These are phyloP conservation scores for Haematococcus sp. DNA, from an alignment of 139 green algal genomes.

Conservation along the genomic window DNA sequence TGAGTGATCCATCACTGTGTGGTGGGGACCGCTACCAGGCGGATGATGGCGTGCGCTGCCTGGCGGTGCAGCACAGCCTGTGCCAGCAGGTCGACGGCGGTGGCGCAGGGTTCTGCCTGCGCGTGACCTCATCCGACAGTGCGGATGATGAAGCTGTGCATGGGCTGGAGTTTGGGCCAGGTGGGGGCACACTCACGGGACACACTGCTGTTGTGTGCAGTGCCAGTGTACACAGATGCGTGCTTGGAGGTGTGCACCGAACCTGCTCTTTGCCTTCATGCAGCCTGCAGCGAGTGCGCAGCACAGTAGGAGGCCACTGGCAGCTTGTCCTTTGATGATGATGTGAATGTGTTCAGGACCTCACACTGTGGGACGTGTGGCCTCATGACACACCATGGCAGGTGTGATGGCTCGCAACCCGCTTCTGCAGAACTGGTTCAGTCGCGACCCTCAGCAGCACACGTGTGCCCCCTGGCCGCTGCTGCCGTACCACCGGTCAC, in stretches of 20 bases:
- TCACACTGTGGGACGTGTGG: too few species aligned
- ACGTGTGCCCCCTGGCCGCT: not conserved
- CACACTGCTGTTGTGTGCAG: too few species aligned
- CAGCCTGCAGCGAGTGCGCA: too few species aligned
- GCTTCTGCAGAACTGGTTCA: not conserved
- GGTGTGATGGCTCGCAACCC: too few species aligned
- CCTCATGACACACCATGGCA: not conserved
- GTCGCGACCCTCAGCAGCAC: not conserved
- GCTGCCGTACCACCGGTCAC: not conserved
- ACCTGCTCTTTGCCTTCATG: too few species aligned
- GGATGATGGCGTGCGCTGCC: not conserved
- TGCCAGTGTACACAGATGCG: too few species aligned
- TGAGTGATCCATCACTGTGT: constrained; percentile 4
- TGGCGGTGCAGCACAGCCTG: not conserved
- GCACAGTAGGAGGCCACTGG: too few species aligned
- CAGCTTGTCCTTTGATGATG: too few species aligned
- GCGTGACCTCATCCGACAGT: not conserved
- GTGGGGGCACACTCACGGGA: not conserved
- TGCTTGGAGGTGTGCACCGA: too few species aligned
- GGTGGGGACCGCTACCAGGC: not conserved
- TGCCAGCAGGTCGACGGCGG: constrained; percentile 6
- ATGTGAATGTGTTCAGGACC: too few species aligned
- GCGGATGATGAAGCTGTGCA: not conserved
- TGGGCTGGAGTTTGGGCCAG: not conserved
- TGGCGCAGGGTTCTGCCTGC: not conserved